Evolutionary conservation across 306 rosid species (phyloP), one percentile per base, ranked within the genome.

Genomic region (Vigna angularis): DNA sequence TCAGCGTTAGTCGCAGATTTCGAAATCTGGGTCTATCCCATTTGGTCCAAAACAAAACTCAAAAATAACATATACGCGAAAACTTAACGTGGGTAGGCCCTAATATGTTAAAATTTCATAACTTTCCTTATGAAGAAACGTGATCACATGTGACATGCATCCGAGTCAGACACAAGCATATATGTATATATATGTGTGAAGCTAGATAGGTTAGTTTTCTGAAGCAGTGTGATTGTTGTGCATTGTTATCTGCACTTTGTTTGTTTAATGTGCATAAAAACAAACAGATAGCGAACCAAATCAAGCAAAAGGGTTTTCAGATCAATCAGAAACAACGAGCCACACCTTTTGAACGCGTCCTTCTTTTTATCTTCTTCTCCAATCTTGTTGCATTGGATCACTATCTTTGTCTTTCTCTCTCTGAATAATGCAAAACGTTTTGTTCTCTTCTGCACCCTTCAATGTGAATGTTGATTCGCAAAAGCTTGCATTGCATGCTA

Each of bases 261-360:
- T 64, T 6, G 61, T 48, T 51, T 14, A 28, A 14, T 22, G 15
- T 9, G 48, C 16, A 66, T 32, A 76, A 26, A 65, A 20, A 40
- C 50, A 14, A n/a, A 18, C 11, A 45, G 0, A 17, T 9, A 55
- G 47, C 9, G 4, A 32, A 59, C 1, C 15, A 48, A 62, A 66
- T 6, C 17, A 56, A 9, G 20, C 47, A 22, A 81, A 74, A 52
- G 59, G 66, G 72, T 50, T 51, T 26, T 50, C 16, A 81, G 58
- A 81, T 65, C 56, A 66, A 50, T 69, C 47, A 53, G 52, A 71
- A 70, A 42, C 9, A 32, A 53, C 1, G 20, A 58, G 10, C 13
- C 51, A 12, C 28, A 61, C 58, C 17, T 15, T 81, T 58, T 32
- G 4, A 44, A 20, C 16, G 11, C 5, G 47, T 3, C 14, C 17